phyloP scores from a whole-genome alignment of 140 eudicot genomes.

The Stevia rebaudiana region DNA sequence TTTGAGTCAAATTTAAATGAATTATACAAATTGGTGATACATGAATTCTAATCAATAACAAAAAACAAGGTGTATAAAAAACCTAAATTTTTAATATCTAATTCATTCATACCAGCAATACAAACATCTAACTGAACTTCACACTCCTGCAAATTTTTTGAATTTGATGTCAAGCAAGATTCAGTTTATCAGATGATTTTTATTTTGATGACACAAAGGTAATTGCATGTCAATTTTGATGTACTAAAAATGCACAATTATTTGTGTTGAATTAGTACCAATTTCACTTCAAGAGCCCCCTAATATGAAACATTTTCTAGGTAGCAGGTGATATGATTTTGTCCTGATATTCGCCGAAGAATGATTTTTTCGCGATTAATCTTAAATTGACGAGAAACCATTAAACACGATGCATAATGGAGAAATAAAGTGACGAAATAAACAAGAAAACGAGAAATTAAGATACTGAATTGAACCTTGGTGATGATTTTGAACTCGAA shows the following conservation, averaged over 20 bases:
- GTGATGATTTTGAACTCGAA: slow-evolving; percentile 59
- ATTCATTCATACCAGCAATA: background rate
- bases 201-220: background rate
- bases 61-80: background rate
- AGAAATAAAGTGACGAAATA: background rate
- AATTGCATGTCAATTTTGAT: background rate
- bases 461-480: slow-evolving; percentile 39
- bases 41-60: background rate
- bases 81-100: background rate
- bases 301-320: background rate
- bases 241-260: background rate
- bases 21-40: background rate
- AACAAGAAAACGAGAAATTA: slow-evolving; percentile 2
- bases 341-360: slow-evolving; percentile 8
- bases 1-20: background rate
- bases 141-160: background rate
- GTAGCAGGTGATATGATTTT: too few species aligned
- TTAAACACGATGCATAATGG: slow-evolving; percentile 10
- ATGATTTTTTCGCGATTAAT: background rate
- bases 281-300: background rate
- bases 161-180: background rate
- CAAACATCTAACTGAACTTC: slow-evolving; percentile 10
- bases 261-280: background rate
- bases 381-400: slow-evolving; percentile 2
- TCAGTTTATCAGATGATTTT: background rate